Evolutionary conservation across 208 protist species (phyloP), one percentile per base, ranked within the genome.

Genomic region (Acanthamoeba royreba): DNA sequence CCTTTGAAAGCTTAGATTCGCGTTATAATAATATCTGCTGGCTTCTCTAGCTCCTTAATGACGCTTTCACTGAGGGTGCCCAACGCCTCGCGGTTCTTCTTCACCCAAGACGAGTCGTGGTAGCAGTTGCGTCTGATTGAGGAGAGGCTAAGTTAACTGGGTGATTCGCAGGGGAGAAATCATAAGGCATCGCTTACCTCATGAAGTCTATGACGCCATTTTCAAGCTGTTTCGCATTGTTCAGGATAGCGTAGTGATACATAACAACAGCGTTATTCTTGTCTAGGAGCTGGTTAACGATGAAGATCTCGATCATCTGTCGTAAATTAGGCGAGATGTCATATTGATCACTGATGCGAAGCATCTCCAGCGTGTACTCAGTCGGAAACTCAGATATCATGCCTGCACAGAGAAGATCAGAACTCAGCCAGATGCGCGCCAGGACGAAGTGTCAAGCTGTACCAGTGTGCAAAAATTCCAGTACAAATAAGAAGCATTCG

Each of bases 401-500:
- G 61, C 55, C 55, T 63, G 55, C 55, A 25, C 19, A 25, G 13
- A 19, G 13, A 9, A 9, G 49, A 55, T 19, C 49, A 19, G 9
- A 19, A 25, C n/a, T 63, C 33, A 25, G 55, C 33, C 33, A 35
- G 25, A 28, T 63, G 55, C 17, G 11, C 0, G 5, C 4, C n/a
- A 35, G 55, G 25, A 28, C 55, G 55, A 25, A 35, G 55, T 2
- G 22, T 9, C 49, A 19, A 19, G 13, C 13, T 1, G 31, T 38
- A 81, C 74, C 74, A 17, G 74, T 85, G 74, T 85, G 74, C 7
- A 85, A 31, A 31, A 85, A 85, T 22, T 85, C 74, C n/a, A 85
- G 17, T 22, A 85, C 38, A n/a, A 85, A 31, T 0, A n/a, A 15
- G 42, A 49, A n/a, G 38, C 74, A 53, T 2, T n/a, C 22, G 42